A percentile compares a stretch with the other conserved stretches of the same genome.
Conservation (phyloP, 2,329 filamentous ascomycete species). For the Verticillium nubilum region DNA sequence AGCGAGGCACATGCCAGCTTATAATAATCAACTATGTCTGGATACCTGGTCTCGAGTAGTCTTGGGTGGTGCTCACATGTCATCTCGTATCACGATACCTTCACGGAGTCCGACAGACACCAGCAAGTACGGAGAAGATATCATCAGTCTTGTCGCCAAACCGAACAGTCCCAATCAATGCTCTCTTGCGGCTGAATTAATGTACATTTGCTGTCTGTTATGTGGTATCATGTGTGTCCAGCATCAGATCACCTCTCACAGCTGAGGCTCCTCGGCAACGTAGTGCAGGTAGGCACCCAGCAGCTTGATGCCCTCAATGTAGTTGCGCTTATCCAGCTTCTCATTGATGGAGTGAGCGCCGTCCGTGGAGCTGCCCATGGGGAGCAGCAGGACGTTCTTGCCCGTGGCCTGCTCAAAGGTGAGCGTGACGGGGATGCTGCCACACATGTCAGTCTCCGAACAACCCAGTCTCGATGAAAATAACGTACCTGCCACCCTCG, state of each 20-base stretch:
- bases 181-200: not conserved
- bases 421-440: conserved; percentile 88
- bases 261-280: conserved; percentile 77
- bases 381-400: conserved; percentile 93
- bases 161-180: not conserved
- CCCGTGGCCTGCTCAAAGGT: conserved; percentile 97
- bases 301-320: conserved; percentile 96
- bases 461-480: not conserved
- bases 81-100: not conserved
- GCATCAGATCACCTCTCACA: conserved; percentile 14
- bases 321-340: conserved; percentile 95
- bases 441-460: not conserved
- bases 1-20: not conserved
- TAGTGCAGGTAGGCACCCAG: conserved; percentile 94
- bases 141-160: not conserved
- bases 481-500: conserved; percentile 77
- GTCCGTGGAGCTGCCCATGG: conserved; percentile 96
- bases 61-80: too few species aligned
- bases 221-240: not conserved
- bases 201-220: not conserved
- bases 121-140: too few species aligned
- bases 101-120: too few species aligned
- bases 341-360: conserved; percentile 97
- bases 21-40: too few species aligned
- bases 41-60: too few species aligned